Base-by-base conservation (phyloP, 2,329 filamentous ascomycete genomes). In the Calonectria hawksworthii region DNA sequence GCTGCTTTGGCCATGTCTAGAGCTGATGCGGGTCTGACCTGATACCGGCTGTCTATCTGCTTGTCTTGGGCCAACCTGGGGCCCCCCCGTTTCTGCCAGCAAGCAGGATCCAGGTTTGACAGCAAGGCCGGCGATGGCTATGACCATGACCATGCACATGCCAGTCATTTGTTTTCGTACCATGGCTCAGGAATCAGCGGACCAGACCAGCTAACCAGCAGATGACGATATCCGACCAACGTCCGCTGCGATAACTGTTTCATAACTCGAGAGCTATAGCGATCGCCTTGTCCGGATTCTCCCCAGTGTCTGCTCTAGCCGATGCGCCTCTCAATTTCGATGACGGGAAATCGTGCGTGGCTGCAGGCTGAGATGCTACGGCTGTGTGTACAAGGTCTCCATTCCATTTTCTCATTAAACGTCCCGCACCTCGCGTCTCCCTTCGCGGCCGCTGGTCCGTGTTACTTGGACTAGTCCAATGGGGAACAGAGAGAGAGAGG, bases 31-130 rank as follows among this genome's bases (percentile, higher is more conserved):
- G 36, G 56, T 38, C 56, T 38, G 34, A 63, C 34, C 56, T 63
- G 34, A 73, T 54, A 68, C 75, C 13, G 36, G 5, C 44, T 56
- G 59, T 13, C 34, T 56, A 41, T 47, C 44, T 61, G 61, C 51
- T 36, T 74, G 72, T 67, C 59, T 63, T 59, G 61, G 69, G 64
- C n/a, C 18, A 28, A 38, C 54, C 61, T 63, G 61, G 66, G 32
- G 18, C 44, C 50, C 76, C 74, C 73, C 41, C 23, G 79, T 80
- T 80, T 80, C 78, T 79, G 79, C 78, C 78, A 79, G 63, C 38
- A 59, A 79, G 67, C 38, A 59, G 70, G 50, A 38, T 56, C 52
- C 59, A 32, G 34, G 54, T 23, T 44, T 50, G 41, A 56, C 32
- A 63, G 56, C n/a, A 63, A 28, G 56, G 5, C 34, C 56, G n/a